A percentile compares a stretch with the other conserved stretches of the same genome.
Conservation (phyloP, 495 filamentous ascomycete genomes). For the Delitschia confertaspora region DNA sequence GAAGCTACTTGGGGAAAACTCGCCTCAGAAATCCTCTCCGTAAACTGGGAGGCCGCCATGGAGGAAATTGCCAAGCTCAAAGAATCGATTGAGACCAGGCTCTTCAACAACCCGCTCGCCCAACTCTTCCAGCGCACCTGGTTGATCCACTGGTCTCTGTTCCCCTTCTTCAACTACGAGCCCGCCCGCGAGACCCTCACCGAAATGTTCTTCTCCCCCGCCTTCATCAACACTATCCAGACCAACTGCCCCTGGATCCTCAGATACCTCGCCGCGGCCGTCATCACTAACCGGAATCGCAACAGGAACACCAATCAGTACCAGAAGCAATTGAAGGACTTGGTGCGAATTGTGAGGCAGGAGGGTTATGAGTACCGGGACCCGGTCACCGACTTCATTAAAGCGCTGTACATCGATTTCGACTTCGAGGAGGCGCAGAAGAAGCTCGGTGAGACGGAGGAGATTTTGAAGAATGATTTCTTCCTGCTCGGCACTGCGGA, state of each 20-base stretch:
- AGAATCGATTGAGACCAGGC: conserved; percentile 76
- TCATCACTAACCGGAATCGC: conserved; percentile 87
- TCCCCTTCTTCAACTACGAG: conserved; percentile 98
- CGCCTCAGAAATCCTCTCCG: conserved; percentile 83
- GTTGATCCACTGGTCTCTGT: conserved; percentile 96
- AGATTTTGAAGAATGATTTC: conserved; percentile 87
- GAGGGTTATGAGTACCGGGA: conserved; percentile 96
- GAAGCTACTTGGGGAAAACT: conserved; percentile 95
- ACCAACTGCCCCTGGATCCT: conserved; percentile 95
- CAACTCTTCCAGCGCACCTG: conserved; percentile 92
- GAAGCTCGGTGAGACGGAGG: conserved; percentile 82
- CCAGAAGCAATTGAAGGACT: conserved; percentile 96
- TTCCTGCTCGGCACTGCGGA: conserved; percentile 82
- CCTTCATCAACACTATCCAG: conserved; percentile 98
- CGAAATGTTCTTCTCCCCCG: conserved; percentile 90
- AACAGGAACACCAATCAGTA: conserved; percentile 74
- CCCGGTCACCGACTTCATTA: conserved; percentile 90
- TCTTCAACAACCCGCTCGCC: conserved; percentile 90
- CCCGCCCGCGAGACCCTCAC: conserved; percentile 79
- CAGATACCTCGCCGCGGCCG: conserved; percentile 86
- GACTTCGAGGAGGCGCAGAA: conserved; percentile 97
- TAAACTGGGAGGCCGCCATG: conserved; percentile 91
- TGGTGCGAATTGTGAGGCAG: conserved; percentile 88
- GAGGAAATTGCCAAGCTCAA: conserved; percentile 91
- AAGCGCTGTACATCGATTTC: conserved; percentile 93